Base-by-base conservation (phyloP, 306 rosid genomes). In the Lithocarpus polystachyus region DNA sequence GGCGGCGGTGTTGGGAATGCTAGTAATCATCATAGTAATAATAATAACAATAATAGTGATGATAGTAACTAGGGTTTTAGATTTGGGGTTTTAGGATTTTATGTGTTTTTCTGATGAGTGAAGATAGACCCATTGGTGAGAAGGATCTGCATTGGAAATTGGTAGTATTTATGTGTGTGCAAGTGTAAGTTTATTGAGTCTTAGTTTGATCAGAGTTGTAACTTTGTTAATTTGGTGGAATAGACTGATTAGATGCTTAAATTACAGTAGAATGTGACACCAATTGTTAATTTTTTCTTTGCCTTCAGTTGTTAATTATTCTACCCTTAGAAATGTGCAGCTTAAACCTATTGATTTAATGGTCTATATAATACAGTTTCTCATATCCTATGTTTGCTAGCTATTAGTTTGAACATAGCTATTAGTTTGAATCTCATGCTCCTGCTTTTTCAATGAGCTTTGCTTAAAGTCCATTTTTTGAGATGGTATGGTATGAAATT, bases 41-140 rank as follows among this genome's bases (percentile, higher is more conserved):
- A 26, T 75, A 85, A 60, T 29, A 88, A 76, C 79, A 84, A 91
- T 72, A 89, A 90, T 80, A 92, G 99, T 82, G 97, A 89, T 68
- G 81, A 89, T 76, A 90, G 88, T 87, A 87, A 75, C 77, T 89
- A 83, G 89, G 82, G 53, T 48, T 81, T 72, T 80, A 71, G 84
- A 78, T 72, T 84, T 61, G 29, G 62, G 83, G 65, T 84, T 74
- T 48, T 48, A 48, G 70, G 87, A 71, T 73, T 83, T 54, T 59
- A 20, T 52, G n/a, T 33, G 35, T 67, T 55, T 11, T 65, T 33
- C 48, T 68, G 52, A 73, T 53, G 52, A 64, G 29, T 73, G 76
- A 73, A 71, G 62, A 24, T 28, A 43, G 31, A 62, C 76, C 76
- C 28, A 35, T 12, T 53, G 48, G 2, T 31, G 45, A 54, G 31